These are phyloP conservation scores for Medicago ruthenica DNA, from an alignment of 306 rosid genomes.

Conservation along the genomic window DNA sequence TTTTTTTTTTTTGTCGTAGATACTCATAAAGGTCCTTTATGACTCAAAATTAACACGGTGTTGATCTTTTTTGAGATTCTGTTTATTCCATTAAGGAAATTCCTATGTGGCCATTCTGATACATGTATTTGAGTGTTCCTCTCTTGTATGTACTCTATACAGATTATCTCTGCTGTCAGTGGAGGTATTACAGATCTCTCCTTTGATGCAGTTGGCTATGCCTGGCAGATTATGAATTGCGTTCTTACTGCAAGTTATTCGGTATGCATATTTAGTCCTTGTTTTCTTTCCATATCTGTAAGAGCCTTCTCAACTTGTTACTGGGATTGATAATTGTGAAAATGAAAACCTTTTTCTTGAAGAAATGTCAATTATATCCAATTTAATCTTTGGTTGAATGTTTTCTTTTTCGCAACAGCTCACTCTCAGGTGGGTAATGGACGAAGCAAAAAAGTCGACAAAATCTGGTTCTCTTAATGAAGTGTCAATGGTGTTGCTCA, in stretches of 20 bases:
- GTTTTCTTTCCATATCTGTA: conserved; percentile 10
- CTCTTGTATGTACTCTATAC: conserved; percentile 38
- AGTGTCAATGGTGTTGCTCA: conserved; percentile 94
- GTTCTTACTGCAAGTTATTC: conserved; percentile 85
- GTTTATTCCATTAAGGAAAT: no score
- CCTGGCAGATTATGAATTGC: conserved; percentile 84
- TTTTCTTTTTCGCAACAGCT: conserved; percentile 56
- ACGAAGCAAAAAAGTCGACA: conserved; percentile 77
- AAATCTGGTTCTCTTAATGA: conserved; percentile 83
- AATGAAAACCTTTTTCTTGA: conserved; percentile 1
- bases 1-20: no score
- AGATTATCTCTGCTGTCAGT: conserved; percentile 85
- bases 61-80: no score
- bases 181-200: conserved; percentile 89
- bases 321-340: conserved; percentile 14
- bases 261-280: conserved; percentile 50
- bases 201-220: conserved; percentile 72
- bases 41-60: no score
- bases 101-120: background rate
- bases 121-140: conserved; percentile 26
- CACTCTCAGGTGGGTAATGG: conserved; percentile 83
- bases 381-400: conserved; percentile 5
- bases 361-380: conserved; percentile 16
- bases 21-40: no score
- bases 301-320: conserved; percentile 11